These are phyloP conservation scores for Cladosporium sp. DNA, from an alignment of 2,329 filamentous ascomycete genomes.

Conservation along the genomic window DNA sequence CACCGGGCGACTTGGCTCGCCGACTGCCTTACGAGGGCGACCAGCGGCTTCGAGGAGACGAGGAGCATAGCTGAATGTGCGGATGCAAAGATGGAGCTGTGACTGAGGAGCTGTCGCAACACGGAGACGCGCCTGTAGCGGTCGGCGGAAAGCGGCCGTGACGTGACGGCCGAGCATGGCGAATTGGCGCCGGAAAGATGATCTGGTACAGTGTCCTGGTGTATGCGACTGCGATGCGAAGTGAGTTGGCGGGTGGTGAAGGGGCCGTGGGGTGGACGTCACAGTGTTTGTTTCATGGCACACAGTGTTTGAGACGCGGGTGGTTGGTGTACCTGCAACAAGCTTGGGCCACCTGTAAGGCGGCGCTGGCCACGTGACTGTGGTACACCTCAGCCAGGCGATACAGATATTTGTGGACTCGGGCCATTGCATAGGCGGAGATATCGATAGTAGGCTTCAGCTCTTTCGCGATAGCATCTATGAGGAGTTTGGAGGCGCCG, in stretches of 20 bases:
- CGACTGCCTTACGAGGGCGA: constrained; percentile 29
- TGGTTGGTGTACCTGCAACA: neutral
- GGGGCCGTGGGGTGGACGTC: neutral
- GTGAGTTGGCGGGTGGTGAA: neutral
- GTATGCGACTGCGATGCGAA: neutral
- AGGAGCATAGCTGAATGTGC: constrained; percentile 14
- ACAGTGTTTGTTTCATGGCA: too few relatives aligned
- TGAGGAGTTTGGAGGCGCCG: too few relatives aligned
- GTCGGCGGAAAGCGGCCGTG: constrained; percentile 21
- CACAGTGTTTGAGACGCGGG: neutral
- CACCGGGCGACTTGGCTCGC: constrained; percentile 28
- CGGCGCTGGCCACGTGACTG: too few relatives aligned
- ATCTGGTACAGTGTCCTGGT: neutral
- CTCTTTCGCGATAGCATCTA: too few relatives aligned
- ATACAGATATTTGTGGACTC: too few relatives aligned
- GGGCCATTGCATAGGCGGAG: too few relatives aligned
- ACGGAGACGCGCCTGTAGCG: constrained; percentile 17
- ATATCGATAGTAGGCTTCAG: too few relatives aligned
- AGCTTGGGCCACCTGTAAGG: too few relatives aligned
- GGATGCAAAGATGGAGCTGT: constrained; percentile 10
- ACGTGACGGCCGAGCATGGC: constrained; percentile 21
- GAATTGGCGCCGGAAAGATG: neutral
- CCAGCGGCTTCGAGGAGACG: constrained; percentile 23
- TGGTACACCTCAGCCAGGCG: too few relatives aligned
- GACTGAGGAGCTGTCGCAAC: constrained; percentile 13